Base-by-base conservation (phyloP, 2,329 filamentous ascomycete species). In the Talaromyces sp. region DNA sequence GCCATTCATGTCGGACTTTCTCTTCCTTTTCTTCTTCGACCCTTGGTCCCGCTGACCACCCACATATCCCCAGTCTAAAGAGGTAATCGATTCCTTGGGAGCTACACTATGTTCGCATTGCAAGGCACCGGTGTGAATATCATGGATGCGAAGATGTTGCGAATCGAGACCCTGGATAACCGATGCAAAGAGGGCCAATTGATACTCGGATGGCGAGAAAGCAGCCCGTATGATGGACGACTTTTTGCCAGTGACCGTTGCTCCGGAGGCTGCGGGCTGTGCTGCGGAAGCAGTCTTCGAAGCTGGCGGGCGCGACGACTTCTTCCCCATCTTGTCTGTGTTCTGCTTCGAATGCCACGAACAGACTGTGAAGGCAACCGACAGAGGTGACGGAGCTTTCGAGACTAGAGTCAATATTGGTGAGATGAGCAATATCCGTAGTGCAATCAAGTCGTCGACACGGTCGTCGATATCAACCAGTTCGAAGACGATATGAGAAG, bases 131-230 rank as follows among this genome's bases (percentile, higher is more conserved):
- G 80, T 82, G 62, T 72, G 76, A 46, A 79, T 80, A 66, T 83
- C 80, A 70, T 83, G 81, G 59, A 83, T 80, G 63, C 81, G 79
- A 60, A 83, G 72, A 66, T 82, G 80, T 66, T 83, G 80, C 54
- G 77, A 78, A 71, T 82, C 81, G 37, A 83, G 77, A 23, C 80
- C 80, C 67, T 82, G 81, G 58, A 83, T 81, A 61, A 82, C 79
- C 16, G 81, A 83, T 21, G 81, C 81, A 70, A 83, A 83, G 40
- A 83, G 75, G 12, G 80, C 76, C 69, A 83, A 76, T 73, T 82
- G 80, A 57, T 80, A 80, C 62, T 78, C 75, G 6, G 80, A 81
- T 2, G 81, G 81, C 4, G 80, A 78, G 69, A 83, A 83, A 14
- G 80, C 77, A 18, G 80, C 79, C 66, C 75, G 77, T 59, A 82